Percentiles rank a stretch among this genome's conserved stretches.
These are phyloP conservation scores for Aquanectria penicillioides DNA, from an alignment of 2,329 filamentous ascomycete species.

Conservation along the genomic window DNA sequence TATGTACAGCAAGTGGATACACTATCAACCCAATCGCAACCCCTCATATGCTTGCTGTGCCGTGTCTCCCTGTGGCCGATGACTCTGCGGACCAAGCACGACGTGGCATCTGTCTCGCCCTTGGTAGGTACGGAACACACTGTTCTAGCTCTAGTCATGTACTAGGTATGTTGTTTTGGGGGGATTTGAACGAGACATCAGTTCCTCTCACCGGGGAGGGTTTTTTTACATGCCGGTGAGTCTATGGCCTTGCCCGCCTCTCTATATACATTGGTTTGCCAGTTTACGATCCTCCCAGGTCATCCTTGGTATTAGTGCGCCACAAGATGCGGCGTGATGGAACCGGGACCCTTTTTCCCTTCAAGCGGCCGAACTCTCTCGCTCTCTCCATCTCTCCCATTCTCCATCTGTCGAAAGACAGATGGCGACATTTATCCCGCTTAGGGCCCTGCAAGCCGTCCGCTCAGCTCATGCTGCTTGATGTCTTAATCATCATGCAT, in stretches of 20 bases:
- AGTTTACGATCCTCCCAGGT: constrained; percentile 2
- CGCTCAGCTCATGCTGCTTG: constrained; percentile 21
- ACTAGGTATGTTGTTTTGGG: neutral
- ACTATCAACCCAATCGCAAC: constrained; percentile 21
- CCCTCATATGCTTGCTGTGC: constrained; percentile 13
- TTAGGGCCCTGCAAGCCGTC: constrained; percentile 12
- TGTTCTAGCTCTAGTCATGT: neutral
- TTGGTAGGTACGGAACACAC: neutral
- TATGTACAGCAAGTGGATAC: constrained; percentile 17
- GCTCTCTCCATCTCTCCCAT: no score
- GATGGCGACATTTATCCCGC: constrained; percentile 15
- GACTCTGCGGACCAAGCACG: constrained; percentile 12
- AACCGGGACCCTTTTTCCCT: neutral
- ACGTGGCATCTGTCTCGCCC: constrained; percentile 18
- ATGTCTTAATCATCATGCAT: constrained; percentile 21
- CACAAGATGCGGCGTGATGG: constrained; percentile 15
- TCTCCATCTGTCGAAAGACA: no score
- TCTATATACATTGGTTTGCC: neutral
- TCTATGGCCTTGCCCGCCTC: no score
- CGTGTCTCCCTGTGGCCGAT: constrained; percentile 18
- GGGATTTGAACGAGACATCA: neutral
- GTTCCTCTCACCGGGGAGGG: neutral
- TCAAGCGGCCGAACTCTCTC: neutral
- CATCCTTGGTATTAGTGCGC: constrained; percentile 17
- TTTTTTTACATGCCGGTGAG: neutral